phyloP scores from a whole-genome alignment of 495 filamentous ascomycete genomes.

The Podospora conica region DNA sequence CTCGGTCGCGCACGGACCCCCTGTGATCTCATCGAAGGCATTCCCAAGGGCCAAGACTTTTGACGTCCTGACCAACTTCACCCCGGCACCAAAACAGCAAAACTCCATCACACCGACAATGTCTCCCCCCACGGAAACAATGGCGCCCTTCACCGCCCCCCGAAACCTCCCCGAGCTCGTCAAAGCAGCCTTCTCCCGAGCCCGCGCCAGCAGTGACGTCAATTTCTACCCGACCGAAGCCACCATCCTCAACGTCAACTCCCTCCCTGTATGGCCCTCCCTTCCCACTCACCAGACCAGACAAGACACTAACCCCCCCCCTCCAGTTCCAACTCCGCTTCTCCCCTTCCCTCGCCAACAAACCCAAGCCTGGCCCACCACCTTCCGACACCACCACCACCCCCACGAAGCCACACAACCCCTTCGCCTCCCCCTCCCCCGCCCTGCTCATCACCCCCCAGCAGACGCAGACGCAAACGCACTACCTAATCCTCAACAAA shows the following conservation, averaged over 20 bases:
- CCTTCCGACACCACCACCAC: background rate
- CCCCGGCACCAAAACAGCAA: background rate
- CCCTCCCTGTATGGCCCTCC: slow-evolving; percentile 42
- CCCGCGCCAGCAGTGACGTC: slow-evolving; percentile 48
- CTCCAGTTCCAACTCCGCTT: slow-evolving; percentile 70
- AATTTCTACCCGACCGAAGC: slow-evolving; percentile 56
- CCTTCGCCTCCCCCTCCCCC: slow-evolving; percentile 61
- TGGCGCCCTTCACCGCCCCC: slow-evolving; percentile 23
- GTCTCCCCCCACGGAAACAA: slow-evolving; percentile 7
- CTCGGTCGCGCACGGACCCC: slow-evolving; percentile 16
- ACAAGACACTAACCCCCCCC: background rate
- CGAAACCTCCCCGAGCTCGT: slow-evolving; percentile 49
- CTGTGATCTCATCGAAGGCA: slow-evolving; percentile 34
- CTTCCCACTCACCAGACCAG: background rate
- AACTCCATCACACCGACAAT: slow-evolving; percentile 3
- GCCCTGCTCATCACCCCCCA: slow-evolving; percentile 59
- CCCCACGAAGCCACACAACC: slow-evolving; percentile 41
- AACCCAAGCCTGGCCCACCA: slow-evolving; percentile 50
- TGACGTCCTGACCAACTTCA: background rate
- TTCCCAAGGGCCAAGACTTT: slow-evolving; percentile 11
- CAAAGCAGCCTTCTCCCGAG: slow-evolving; percentile 45
- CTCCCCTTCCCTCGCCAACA: slow-evolving; percentile 68
- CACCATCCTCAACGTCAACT: slow-evolving; percentile 45
- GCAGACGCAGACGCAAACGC: slow-evolving; percentile 48
- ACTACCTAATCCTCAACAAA: slow-evolving; percentile 73